These are phyloP conservation scores for Hyparrhenia diplandra DNA, from an alignment of 176 grass and related monocot genomes.

Conservation along the genomic window DNA sequence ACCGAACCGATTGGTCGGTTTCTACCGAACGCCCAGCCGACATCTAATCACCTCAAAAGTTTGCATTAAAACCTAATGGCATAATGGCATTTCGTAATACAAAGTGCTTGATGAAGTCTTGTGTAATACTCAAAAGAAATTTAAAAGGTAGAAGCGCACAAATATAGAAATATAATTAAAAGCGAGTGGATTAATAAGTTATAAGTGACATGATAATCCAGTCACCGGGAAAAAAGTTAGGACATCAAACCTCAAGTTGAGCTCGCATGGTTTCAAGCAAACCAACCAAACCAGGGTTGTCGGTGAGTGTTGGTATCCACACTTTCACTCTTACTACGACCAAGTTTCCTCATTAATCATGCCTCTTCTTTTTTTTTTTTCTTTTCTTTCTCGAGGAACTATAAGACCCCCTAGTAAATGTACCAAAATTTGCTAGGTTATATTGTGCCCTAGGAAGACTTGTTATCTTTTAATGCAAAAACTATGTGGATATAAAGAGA, in stretches of 20 bases:
- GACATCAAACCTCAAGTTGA: conserved; percentile 73
- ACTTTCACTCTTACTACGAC: conserved; percentile 84
- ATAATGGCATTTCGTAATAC: not conserved
- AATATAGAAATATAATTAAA: not conserved
- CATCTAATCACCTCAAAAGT: not conserved
- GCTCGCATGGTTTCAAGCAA: conserved; percentile 90
- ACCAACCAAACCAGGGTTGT: conserved; percentile 81
- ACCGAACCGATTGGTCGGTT: too few species aligned
- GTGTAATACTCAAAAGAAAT: too few species aligned
- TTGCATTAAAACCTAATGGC: not conserved
- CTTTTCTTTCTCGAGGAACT: conserved; percentile 92
- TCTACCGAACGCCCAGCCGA: too few species aligned
- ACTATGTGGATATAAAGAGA: not conserved
- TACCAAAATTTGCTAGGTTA: too few species aligned
- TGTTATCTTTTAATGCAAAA: not conserved
- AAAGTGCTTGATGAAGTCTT: too few species aligned
- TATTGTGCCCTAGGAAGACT: not conserved
- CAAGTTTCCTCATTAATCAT: conserved; percentile 83
- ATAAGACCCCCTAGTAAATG: conserved; percentile 93
- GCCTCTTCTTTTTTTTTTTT: conserved; percentile 91
- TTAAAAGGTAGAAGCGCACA: not conserved
- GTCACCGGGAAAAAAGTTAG: conserved; percentile 26
- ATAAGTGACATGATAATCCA: not conserved
- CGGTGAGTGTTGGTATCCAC: conserved; percentile 43
- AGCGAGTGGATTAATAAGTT: conserved; percentile 6